Percentiles rank a stretch among this genome's conserved stretches.
phyloP scores from a whole-genome alignment of 495 filamentous ascomycete genomes.

The Aspergillus nidulans region DNA sequence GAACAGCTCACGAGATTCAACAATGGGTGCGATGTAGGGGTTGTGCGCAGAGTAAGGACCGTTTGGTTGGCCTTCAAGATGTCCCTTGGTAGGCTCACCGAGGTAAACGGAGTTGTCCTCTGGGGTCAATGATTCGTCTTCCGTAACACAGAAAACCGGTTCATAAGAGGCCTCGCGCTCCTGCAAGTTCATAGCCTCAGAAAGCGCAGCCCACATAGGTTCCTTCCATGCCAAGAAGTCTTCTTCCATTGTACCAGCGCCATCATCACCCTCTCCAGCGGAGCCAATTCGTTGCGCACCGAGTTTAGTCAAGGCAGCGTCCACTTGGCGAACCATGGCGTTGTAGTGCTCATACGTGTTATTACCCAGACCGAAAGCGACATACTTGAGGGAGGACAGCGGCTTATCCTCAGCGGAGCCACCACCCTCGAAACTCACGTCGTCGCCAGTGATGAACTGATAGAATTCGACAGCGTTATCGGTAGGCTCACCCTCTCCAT shows the following conservation, averaged over 20 bases:
- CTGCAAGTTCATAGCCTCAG: conserved; percentile 77
- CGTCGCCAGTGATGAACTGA: conserved; percentile 85
- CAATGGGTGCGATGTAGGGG: conserved; percentile 93
- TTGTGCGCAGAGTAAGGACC: conserved; percentile 97
- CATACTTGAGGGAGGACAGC: conserved; percentile 81
- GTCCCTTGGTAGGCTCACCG: conserved; percentile 94
- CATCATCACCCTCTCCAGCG: conserved; percentile 95
- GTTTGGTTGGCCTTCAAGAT: conserved; percentile 77
- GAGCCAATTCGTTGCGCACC: conserved; percentile 80
- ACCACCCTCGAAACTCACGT: conserved; percentile 73
- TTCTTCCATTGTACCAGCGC: conserved; percentile 99
- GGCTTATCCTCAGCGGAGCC: conserved; percentile 60
- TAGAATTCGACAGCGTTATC: conserved; percentile 99
- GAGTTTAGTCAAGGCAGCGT: conserved; percentile 71
- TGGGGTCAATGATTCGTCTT: conserved; percentile 66
- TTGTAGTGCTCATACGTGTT: conserved; percentile 99
- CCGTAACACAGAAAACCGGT: conserved; percentile 78
- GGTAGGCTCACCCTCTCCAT: conserved; percentile 96
- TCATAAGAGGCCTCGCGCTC: conserved; percentile 97
- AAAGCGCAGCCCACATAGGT: conserved; percentile 89
- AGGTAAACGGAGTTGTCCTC: conserved; percentile 89
- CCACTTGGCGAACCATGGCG: conserved; percentile 89
- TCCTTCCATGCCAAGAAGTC: conserved; percentile 99
- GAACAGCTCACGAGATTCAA: conserved; percentile 85
- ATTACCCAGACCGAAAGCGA: conserved; percentile 92